These are phyloP conservation scores for Saccharomycopsis sp. DNA, from an alignment of 805 yeast species.

Conservation along the genomic window DNA sequence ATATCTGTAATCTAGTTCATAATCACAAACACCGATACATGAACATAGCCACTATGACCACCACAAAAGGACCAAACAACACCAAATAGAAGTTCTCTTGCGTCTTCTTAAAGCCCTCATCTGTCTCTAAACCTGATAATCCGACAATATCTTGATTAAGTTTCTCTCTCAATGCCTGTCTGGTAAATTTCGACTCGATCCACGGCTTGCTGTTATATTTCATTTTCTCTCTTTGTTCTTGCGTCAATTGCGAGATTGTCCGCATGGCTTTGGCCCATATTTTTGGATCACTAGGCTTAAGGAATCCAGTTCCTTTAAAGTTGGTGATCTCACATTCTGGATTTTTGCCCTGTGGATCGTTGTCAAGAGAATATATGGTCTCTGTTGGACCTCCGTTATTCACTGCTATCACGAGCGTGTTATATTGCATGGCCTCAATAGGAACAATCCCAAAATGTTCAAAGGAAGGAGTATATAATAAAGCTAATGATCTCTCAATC, in stretches of 20 bases:
- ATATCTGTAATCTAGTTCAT: too few species aligned
- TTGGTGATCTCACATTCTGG: constrained; percentile 9
- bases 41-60: too few species aligned
- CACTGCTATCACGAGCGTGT: constrained; percentile 79
- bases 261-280: constrained; percentile 51
- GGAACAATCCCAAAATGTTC: constrained; percentile 99
- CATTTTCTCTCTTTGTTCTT: constrained; percentile 19
- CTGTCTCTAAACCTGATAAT: constrained; percentile 2
- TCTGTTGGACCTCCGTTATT: constrained; percentile 93
- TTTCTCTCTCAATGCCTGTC: constrained; percentile 33
- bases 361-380: constrained; percentile 37
- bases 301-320: constrained; percentile 57
- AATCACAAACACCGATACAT: too few species aligned
- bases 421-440: constrained; percentile 82
- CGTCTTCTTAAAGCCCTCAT: constrained; percentile 8
- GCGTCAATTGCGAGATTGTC: constrained; percentile 29
- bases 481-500: constrained; percentile 47
- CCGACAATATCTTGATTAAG: constrained; percentile 33
- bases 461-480: constrained; percentile 81
- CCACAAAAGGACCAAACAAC: not conserved
- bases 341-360: constrained; percentile 25
- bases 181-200: constrained; percentile 30
- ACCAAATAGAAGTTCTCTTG: constrained; percentile 1
- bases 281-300: constrained; percentile 39
- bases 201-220: constrained; percentile 29